Evolutionary conservation across 306 rosid species (phyloP), one percentile per base, ranked within the genome.

Genomic region (Phaseolus lunatus): DNA sequence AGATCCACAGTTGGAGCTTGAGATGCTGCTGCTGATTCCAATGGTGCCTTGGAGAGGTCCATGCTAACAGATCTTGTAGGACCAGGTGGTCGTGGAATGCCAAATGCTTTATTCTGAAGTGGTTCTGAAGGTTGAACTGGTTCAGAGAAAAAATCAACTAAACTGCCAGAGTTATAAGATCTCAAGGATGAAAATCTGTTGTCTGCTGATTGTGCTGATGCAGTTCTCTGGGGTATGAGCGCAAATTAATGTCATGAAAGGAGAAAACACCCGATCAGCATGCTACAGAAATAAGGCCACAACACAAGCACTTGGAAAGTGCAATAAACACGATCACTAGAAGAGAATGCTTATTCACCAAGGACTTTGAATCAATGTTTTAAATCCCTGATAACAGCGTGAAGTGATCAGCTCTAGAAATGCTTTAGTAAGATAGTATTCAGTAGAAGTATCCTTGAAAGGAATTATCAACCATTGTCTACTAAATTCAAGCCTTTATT

Each of bases 141-240:
- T 75, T 88, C 89, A 27, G 84, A 67, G 58, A 84, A 80, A 24
- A 63, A 68, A 76, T 91, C 89, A 56, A 85, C 79, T 67, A 84
- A n/a, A 69, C 86, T 82, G 47, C 84, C 88, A 31, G 90, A 86
- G 77, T 68, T 77, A 76, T 81, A 79, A 29, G 92, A 90, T 73
- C 85, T 85, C 20, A 72, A 70, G 77, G 92, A 78, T 63, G 81
- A 45, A 50, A 84, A 75, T 73, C 82, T 85, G 84, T 86, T 63
- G 67, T 89, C 90, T 24, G 69, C 59, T 12, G 91, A 84, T 50
- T 89, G 88, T 45, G 82, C 80, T 64, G 94, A 89, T 77, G 81
- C 64, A 53, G 86, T 86, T 81, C 92, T 90, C 97, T 90, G 75
- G 56, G 77, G 14, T 74, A 35, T 73, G 47, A 79, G 75, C 66